Evolutionary conservation across 2,329 filamentous ascomycete genomes (phyloP).

Genomic region (Diaporthe citriasiana): DNA sequence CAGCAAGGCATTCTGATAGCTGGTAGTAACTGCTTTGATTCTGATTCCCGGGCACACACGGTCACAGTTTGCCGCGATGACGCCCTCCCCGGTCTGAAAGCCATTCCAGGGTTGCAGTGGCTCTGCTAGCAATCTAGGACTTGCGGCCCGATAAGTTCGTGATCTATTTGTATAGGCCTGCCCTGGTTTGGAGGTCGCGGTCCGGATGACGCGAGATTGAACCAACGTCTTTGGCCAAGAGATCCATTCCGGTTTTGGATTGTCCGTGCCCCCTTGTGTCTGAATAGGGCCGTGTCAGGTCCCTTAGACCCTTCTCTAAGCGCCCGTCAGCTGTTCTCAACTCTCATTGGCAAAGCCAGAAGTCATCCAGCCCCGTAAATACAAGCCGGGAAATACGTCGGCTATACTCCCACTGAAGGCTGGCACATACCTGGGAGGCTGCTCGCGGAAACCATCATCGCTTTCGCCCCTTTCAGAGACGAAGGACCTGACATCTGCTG

Average conservation of each 20-base stretch:
- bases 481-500: slow-evolving; percentile 72
- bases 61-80: slow-evolving; percentile 16
- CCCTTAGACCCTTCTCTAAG: slow-evolving; percentile 12
- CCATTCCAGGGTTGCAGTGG: slow-evolving; percentile 36
- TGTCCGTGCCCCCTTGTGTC: slow-evolving; percentile 6
- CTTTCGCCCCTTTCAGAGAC: slow-evolving; percentile 57
- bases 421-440: not conserved
- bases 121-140: slow-evolving; percentile 40
- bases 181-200: slow-evolving; percentile 27
- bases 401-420: not conserved
- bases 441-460: not conserved
- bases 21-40: slow-evolving; percentile 4
- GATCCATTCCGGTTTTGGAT: slow-evolving; percentile 10
- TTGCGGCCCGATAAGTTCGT: slow-evolving; percentile 42
- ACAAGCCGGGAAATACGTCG: slow-evolving; percentile 14
- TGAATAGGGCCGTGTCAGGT: slow-evolving; percentile 13
- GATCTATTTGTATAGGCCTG: slow-evolving; percentile 34
- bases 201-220: slow-evolving; percentile 37
- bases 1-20: not conserved
- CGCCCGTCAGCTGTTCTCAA: slow-evolving; percentile 19
- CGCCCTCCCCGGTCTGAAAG: slow-evolving; percentile 15
- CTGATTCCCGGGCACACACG: slow-evolving; percentile 13
- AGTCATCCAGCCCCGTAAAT: slow-evolving; percentile 32
- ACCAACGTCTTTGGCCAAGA: slow-evolving; percentile 2
- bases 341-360: slow-evolving; percentile 19